phyloP scores from a whole-genome alignment of 768 basidiomycete genomes.

The Asterophora parasitica region DNA sequence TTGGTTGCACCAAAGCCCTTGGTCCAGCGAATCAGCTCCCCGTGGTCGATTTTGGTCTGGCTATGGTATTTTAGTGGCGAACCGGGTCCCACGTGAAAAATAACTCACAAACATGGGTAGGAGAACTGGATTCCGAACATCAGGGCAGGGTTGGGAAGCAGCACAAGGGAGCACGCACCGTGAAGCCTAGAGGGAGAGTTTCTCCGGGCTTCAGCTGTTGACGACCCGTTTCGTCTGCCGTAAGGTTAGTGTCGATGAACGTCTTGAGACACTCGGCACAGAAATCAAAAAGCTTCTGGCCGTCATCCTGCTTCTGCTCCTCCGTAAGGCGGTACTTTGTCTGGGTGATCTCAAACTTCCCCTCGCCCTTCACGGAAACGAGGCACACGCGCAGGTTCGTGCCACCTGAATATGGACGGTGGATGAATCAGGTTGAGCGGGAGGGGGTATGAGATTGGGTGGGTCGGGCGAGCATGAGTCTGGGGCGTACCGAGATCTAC shows the following conservation, averaged over 20 bases:
- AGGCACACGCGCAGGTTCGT: conserved; percentile 99
- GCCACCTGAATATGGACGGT: conserved; percentile 49
- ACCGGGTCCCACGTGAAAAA: neutral
- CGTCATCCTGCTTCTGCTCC: conserved; percentile 98
- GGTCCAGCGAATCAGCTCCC: conserved; percentile 96
- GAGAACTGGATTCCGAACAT: conserved; percentile 58
- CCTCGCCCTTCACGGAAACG: conserved; percentile 84
- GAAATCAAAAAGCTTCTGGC: conserved; percentile 93
- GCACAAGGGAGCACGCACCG: conserved; percentile 47
- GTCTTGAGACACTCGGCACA: conserved; percentile 90
- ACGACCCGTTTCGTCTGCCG: conserved; percentile 43
- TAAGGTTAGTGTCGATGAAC: conserved; percentile 76
- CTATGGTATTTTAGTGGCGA: conserved; percentile 30
- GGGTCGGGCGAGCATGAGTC: neutral
- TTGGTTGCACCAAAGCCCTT: conserved; percentile 94
- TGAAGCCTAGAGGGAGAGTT: conserved; percentile 84
- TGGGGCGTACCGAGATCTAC: conserved; percentile 71
- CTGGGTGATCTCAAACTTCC: conserved; percentile 97
- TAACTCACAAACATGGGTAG: conserved; percentile 60
- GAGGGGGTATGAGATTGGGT: conserved; percentile 4
- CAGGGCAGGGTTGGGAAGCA: neutral
- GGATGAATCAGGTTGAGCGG: neutral
- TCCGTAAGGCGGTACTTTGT: conserved; percentile 96
- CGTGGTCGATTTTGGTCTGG: conserved; percentile 93
- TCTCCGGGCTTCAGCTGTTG: conserved; percentile 42